Evolutionary conservation across 768 basidiomycete species (phyloP), one percentile per base, ranked within the genome.

Genomic region (Leccinum variicolor): DNA sequence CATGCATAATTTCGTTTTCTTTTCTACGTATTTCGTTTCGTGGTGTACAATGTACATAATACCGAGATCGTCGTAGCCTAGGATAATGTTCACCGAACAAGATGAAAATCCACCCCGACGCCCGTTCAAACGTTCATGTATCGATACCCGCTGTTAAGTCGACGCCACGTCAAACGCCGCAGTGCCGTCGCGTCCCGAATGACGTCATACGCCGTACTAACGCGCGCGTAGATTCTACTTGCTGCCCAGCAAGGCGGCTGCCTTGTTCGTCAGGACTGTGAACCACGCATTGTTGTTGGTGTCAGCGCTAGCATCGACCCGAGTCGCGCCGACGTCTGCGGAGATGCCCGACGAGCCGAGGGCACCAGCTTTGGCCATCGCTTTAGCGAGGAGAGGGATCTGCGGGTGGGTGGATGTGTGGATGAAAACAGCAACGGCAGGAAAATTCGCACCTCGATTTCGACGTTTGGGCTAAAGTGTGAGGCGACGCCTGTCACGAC

Each of bases 191-290:
- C 8, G 1, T 31, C 11, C 11, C 31, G 25, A 31, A 34, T 15
- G 14, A 34, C 13, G 14, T 34, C 33, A 34, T 5, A 13, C 9
- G 2, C 9, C 31, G 9, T 8, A 10, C 9, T 1, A 9, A n/a
- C n/a, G 29, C 9, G 29, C 29, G 10, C 3, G 10, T 11, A 31
- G 31, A 34, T 6, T 11, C 57, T 49, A 65, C 50, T 51, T 56
- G 47, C 53, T 26, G 19, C 65, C 80, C 34, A 86, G 67, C 49
- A 71, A 72, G 46, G 76, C 54, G 6, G 83, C 78, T 31, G 81
- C 84, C 28, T 74, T 64, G 64, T 89, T 89, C 5, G 65, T 67
- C 46, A 90, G 75, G n/a, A 82, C n/a, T 1, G 84, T 86, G 57
- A 82, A 88, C 48, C 63, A 66, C 1, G 69, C 68, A 14, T 34